These are phyloP conservation scores for Panaeolus papilionaceus DNA, from an alignment of 768 basidiomycete genomes.

Conservation along the genomic window DNA sequence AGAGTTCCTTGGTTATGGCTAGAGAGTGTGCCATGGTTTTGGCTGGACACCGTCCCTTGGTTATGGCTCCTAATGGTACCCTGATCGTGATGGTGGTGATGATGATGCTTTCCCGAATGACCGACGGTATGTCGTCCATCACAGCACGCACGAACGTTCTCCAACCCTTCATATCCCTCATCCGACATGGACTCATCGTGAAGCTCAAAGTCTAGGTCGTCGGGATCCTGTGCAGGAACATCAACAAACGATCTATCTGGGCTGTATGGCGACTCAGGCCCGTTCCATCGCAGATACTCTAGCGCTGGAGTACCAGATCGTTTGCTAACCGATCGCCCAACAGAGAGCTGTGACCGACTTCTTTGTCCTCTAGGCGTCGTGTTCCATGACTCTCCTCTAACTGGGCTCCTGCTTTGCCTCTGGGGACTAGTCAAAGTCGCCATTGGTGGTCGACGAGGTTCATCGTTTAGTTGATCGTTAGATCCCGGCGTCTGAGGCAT, in stretches of 20 bases:
- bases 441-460: slow-evolving; percentile 50
- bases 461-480: slow-evolving; percentile 57
- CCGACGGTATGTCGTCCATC: slow-evolving; percentile 90
- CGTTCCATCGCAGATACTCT: slow-evolving; percentile 86
- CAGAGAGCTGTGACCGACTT: slow-evolving; percentile 81
- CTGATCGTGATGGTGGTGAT: slow-evolving; percentile 64
- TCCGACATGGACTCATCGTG: slow-evolving; percentile 77
- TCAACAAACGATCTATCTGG: slow-evolving; percentile 74
- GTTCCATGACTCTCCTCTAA: slow-evolving; percentile 69
- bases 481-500: slow-evolving; percentile 58
- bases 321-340: slow-evolving; percentile 78
- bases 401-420: slow-evolving; percentile 67
- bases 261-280: slow-evolving; percentile 78
- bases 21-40: slow-evolving; percentile 26
- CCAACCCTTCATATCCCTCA: slow-evolving; percentile 88
- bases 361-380: slow-evolving; percentile 80
- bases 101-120: slow-evolving; percentile 57
- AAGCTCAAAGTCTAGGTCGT: slow-evolving; percentile 83
- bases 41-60: slow-evolving; percentile 37
- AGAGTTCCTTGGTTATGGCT: slow-evolving; percentile 35
- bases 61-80: slow-evolving; percentile 35
- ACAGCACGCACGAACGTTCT: slow-evolving; percentile 94
- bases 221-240: slow-evolving; percentile 53
- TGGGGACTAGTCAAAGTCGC: slow-evolving; percentile 58
- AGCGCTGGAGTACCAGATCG: slow-evolving; percentile 90